A percentile compares a stretch with the other conserved stretches of the same genome.
Conservation (phyloP, 2,329 filamentous ascomycete species). For the Trichoderma aggressivum region DNA sequence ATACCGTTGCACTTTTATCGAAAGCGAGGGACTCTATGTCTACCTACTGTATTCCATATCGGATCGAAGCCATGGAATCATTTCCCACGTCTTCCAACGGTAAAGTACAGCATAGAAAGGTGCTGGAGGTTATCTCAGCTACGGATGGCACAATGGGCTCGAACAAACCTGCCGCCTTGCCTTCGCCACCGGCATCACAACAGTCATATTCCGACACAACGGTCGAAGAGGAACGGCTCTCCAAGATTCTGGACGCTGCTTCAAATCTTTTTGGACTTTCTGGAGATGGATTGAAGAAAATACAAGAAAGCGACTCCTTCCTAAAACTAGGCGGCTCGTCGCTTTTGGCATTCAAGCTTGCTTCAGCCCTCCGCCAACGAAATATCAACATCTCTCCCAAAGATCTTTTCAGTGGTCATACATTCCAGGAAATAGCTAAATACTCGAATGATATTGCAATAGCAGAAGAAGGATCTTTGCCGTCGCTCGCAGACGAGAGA, state of each 20-base stretch:
- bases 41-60: conserved; percentile 10
- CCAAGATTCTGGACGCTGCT: neutral
- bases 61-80: neutral
- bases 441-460: neutral
- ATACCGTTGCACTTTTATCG: neutral
- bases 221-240: neutral
- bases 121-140: neutral
- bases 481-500: neutral
- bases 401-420: conserved; percentile 9
- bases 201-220: neutral
- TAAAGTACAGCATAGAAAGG: conserved; percentile 3
- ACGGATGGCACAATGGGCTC: neutral
- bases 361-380: conserved; percentile 2
- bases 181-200: neutral
- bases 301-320: conserved; percentile 3
- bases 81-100: conserved; percentile 13
- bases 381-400: neutral
- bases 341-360: conserved; percentile 12
- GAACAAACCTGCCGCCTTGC: neutral
- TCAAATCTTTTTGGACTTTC: neutral
- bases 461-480: neutral
- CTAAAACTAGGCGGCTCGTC: conserved; percentile 11
- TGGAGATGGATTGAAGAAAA: neutral
- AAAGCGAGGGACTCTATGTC: conserved; percentile 4
- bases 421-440: neutral